Evolutionary conservation across 768 basidiomycete species (phyloP).

Genomic region (Suillus discolor): DNA sequence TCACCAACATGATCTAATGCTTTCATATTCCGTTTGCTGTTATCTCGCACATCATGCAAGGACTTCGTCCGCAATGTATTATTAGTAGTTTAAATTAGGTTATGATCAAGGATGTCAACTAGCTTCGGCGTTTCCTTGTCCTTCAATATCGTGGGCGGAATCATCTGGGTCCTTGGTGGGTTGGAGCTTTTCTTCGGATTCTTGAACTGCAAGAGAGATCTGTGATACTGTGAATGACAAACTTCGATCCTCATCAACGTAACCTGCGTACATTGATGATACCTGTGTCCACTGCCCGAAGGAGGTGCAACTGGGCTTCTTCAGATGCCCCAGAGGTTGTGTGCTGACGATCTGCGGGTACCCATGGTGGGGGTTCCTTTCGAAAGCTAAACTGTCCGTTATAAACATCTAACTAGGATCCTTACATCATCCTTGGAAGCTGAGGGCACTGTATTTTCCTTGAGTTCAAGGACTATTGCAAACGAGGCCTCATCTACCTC

Average conservation of each 20-base stretch:
- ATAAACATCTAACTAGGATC: conserved; percentile 8
- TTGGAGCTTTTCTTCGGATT: conserved; percentile 70
- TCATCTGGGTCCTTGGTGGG: conserved; percentile 13
- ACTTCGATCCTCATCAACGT: neutral
- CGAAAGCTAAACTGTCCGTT: neutral
- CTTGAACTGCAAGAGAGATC: conserved; percentile 80
- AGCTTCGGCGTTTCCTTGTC: conserved; percentile 15
- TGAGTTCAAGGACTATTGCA: conserved; percentile 79
- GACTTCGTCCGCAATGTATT: conserved; percentile 15
- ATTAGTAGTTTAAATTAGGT: conserved; percentile 12
- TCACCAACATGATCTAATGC: conserved; percentile 18
- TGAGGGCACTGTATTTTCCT: conserved; percentile 62
- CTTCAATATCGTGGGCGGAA: conserved; percentile 11
- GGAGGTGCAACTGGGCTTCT: conserved; percentile 68
- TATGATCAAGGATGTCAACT: conserved; percentile 1
- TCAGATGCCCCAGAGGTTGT: conserved; percentile 70
- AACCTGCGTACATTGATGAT: conserved; percentile 62
- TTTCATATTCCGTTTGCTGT: conserved; percentile 16
- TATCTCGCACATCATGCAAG: conserved; percentile 10
- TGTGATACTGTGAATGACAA: conserved; percentile 26
- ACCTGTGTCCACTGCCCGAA: conserved; percentile 83
- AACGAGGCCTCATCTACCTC: conserved; percentile 71
- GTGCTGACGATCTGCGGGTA: conserved; percentile 69
- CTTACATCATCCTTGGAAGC: conserved; percentile 48
- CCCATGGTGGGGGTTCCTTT: conserved; percentile 77